These are phyloP conservation scores for Sclerotinia subarctica DNA, from an alignment of 2,329 filamentous ascomycete genomes.

Conservation along the genomic window DNA sequence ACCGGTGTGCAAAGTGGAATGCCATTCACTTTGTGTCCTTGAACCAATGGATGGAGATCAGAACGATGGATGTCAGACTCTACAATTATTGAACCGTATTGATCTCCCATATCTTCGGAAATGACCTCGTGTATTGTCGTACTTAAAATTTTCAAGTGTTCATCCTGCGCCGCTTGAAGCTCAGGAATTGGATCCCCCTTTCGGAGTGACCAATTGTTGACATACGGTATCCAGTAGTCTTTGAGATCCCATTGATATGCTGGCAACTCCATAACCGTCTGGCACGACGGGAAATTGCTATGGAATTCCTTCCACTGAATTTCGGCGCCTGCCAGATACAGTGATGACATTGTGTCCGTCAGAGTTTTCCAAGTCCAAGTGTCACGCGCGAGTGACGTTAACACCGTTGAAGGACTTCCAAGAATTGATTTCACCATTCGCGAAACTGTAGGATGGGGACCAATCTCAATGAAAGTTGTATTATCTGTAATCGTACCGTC, in stretches of 20 bases:
- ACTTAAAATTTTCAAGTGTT: background rate
- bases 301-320: conserved; percentile 16
- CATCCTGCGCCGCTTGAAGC: conserved; percentile 26
- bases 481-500: background rate
- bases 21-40: no score
- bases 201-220: conserved; percentile 52
- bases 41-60: no score
- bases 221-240: conserved; percentile 60
- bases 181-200: conserved; percentile 48
- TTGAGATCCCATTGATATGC: conserved; percentile 66
- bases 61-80: no score
- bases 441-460: conserved; percentile 60
- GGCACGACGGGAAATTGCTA: background rate
- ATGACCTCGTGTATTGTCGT: conserved; percentile 21
- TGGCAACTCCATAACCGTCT: conserved; percentile 43
- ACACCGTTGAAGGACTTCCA: background rate
- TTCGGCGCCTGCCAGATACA: conserved; percentile 2
- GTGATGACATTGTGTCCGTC: background rate
- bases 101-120: no score
- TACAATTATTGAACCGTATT: no score
- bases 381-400: background rate
- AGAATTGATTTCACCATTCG: conserved; percentile 13
- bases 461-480: conserved; percentile 54
- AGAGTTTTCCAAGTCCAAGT: background rate
- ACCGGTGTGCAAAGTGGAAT: conserved; percentile 1